Conservation (phyloP, 2,329 filamentous ascomycete species). For the Lachnum nothofagi region DNA sequence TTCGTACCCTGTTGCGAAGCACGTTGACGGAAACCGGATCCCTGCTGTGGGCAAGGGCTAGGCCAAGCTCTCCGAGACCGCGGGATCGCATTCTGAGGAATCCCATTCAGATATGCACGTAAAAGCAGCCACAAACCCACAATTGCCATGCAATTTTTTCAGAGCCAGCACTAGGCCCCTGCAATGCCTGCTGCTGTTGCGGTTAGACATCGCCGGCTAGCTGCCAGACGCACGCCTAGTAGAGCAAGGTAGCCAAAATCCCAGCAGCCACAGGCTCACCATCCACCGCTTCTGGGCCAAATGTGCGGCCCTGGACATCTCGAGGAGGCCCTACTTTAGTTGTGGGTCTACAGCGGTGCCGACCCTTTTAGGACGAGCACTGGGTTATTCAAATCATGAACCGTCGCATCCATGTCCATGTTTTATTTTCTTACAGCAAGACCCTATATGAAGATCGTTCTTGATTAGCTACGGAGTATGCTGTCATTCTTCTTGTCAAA, state of each 20-base stretch:
- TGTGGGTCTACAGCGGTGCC: no score
- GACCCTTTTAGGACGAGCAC: no score
- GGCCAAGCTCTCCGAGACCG: not conserved
- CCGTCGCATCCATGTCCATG: not conserved
- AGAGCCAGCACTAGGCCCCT: no score
- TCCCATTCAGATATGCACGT: slow-evolving; percentile 5
- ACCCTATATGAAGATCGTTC: not conserved
- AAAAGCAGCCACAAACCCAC: slow-evolving; percentile 4
- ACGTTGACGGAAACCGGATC: not conserved
- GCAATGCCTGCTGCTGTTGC: no score
- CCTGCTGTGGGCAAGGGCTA: not conserved
- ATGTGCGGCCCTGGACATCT: no score
- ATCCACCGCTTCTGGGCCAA: no score
- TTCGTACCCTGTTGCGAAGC: no score
- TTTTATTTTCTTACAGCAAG: not conserved
- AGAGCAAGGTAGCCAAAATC: no score
- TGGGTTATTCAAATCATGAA: not conserved
- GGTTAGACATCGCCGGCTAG: no score
- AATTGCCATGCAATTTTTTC: slow-evolving; percentile 6
- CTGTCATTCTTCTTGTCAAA: not conserved
- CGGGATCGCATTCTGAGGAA: slow-evolving; percentile 8
- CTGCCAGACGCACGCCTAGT: no score
- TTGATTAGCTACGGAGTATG: not conserved
- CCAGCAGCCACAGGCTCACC: no score
- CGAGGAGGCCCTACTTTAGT: no score